phyloP scores from a whole-genome alignment of 2,329 filamentous ascomycete genomes.

The Ophiosphaerella herpotricha region DNA sequence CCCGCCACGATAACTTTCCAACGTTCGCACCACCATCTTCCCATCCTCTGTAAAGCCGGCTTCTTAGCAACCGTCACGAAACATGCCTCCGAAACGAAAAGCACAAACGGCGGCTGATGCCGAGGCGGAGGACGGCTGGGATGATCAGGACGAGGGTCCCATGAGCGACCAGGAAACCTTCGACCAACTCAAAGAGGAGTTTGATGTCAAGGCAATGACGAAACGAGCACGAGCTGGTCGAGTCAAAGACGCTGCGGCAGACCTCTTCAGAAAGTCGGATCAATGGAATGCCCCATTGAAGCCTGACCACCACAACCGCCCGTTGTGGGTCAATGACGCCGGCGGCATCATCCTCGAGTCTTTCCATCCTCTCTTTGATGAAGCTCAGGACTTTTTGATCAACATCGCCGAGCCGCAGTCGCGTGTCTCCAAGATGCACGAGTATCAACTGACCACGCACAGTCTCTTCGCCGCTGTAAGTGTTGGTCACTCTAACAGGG shows the following conservation, averaged over 20 bases:
- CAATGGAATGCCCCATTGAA: slow-evolving; percentile 84
- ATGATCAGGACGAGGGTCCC: slow-evolving; percentile 54
- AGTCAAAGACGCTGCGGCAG: slow-evolving; percentile 58
- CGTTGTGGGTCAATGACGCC: slow-evolving; percentile 89
- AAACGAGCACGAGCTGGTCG: slow-evolving; percentile 31
- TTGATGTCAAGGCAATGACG: slow-evolving; percentile 42
- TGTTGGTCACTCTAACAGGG: slow-evolving; percentile 84
- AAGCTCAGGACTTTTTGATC: slow-evolving; percentile 92
- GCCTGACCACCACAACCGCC: slow-evolving; percentile 84
- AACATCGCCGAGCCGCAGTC: slow-evolving; percentile 94
- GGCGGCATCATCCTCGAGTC: slow-evolving; percentile 92
- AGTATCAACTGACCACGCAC: slow-evolving; percentile 89
- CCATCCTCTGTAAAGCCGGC: too few relatives aligned
- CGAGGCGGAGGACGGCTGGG: slow-evolving; percentile 60
- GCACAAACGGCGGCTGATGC: slow-evolving; percentile 40
- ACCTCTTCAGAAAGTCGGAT: slow-evolving; percentile 67
- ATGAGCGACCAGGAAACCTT: slow-evolving; percentile 54
- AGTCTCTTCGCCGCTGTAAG: slow-evolving; percentile 95
- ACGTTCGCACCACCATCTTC: background rate
- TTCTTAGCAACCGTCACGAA: slow-evolving; percentile 3
- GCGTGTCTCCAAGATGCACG: slow-evolving; percentile 86
- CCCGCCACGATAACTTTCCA: background rate
- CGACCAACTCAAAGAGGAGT: slow-evolving; percentile 50
- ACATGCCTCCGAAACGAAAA: slow-evolving; percentile 55
- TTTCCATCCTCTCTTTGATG: slow-evolving; percentile 83